Evolutionary conservation across 208 protist species (phyloP), one percentile per base, ranked within the genome.

Genomic region (Trypanosomatidae sp.): DNA sequence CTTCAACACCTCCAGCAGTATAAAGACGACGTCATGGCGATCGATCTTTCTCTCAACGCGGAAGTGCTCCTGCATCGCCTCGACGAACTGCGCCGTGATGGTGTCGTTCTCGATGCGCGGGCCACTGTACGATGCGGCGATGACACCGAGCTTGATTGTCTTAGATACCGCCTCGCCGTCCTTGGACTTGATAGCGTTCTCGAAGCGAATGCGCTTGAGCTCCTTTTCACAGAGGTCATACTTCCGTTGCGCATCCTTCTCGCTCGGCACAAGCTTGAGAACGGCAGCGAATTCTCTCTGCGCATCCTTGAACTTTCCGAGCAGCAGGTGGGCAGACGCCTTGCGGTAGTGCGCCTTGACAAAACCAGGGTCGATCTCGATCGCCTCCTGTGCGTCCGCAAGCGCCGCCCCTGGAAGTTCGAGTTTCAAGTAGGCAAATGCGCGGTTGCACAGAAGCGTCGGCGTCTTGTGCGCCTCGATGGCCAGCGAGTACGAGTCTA

Each of bases 261-360:
- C 96, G 6, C 41, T 93, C 9, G 99, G 98, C 56, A 88, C 74
- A 0, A 99, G 79, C 79, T 97, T 88, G 56, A 97, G 82, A 22
- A 97, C 95, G 41, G 84, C 82, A 39, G 89, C 82, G 71, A 99
- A 99, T 68, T 98, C 95, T 52, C 87, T 88, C 56, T 97, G 83
- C 12, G 97, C 98, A 15, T 99, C 97, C 77, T 99, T 98, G 82
- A 92, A 99, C 74, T 99, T 98, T 8, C 92, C 90, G 6, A 99
- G 84, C 17, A 90, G 84, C 30, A 99, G 85, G 76, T 99, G 85
- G 0, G 98, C 97, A 1, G 93, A 96, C 28, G 96, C 99, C 53
- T 98, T 92, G 73, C 98, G 91, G 87, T 99, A 99, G 81, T 99
- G 99, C 15, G 96, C 98, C 90, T 99, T 99, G 4, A 98, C 86